phyloP scores from a whole-genome alignment of 2,329 filamentous ascomycete species.

The Pseudohalonectria lignicola region DNA sequence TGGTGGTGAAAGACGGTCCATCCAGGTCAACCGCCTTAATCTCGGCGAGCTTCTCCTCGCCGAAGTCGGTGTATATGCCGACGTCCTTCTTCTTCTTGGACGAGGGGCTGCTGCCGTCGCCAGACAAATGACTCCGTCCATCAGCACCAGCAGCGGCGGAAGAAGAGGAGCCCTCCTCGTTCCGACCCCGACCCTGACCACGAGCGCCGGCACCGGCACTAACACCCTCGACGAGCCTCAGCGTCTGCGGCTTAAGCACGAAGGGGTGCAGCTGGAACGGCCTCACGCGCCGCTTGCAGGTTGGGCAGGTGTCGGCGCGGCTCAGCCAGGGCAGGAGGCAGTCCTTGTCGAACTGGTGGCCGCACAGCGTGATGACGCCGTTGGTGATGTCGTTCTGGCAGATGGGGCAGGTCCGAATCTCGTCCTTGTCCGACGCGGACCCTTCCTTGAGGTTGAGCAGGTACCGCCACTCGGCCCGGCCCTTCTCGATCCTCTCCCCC shows the following conservation, averaged over 20 bases:
- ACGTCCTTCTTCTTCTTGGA: conserved; percentile 17
- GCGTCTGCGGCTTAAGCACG: conserved; percentile 64
- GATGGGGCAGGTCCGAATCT: conserved; percentile 71
- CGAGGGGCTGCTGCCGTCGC: conserved; percentile 1
- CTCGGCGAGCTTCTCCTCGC: conserved; percentile 56
- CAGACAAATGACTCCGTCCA: too few species aligned
- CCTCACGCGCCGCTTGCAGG: conserved; percentile 65
- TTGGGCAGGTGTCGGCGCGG: conserved; percentile 65
- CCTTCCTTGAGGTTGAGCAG: conserved; percentile 43
- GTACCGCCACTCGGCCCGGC: conserved; percentile 69
- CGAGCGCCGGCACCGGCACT: background rate
- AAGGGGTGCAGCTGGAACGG: conserved; percentile 71
- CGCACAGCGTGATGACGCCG: conserved; percentile 79
- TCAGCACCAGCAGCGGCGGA: background rate
- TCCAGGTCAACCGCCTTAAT: conserved; percentile 74
- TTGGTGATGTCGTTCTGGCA: conserved; percentile 66
- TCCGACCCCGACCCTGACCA: too few species aligned
- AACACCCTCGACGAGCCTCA: conserved; percentile 37
- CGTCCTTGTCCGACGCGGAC: conserved; percentile 45
- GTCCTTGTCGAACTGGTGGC: conserved; percentile 84
- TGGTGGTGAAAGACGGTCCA: conserved; percentile 70
- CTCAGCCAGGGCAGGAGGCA: conserved; percentile 75
- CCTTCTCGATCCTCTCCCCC: conserved; percentile 46
- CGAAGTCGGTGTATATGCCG: conserved; percentile 72
- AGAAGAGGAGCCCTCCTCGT: background rate